These are phyloP conservation scores for Cenococcum geophilum DNA, from an alignment of 495 filamentous ascomycete genomes.

Conservation along the genomic window DNA sequence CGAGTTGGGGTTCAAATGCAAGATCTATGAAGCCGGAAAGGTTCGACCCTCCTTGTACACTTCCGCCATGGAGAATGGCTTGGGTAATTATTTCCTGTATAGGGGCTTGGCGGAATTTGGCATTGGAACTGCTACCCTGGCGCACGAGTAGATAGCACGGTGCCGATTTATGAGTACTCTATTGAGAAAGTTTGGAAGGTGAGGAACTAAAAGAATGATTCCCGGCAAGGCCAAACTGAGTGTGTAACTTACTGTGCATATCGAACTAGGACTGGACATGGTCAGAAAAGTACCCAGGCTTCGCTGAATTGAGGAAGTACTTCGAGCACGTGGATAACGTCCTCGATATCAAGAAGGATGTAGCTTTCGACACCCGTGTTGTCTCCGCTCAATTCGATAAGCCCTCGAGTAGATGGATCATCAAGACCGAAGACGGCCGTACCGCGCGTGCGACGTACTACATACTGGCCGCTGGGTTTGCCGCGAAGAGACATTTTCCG, in stretches of 20 bases:
- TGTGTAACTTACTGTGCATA: background rate
- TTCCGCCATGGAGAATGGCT: conserved; percentile 34
- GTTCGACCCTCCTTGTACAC: conserved; percentile 15
- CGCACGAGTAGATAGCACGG: conserved; percentile 47
- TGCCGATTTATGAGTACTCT: conserved; percentile 49
- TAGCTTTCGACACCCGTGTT: conserved; percentile 46
- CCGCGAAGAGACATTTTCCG: conserved; percentile 43
- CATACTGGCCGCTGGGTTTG: conserved; percentile 45
- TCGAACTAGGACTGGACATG: conserved; percentile 45
- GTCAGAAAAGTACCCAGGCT: conserved; percentile 47
- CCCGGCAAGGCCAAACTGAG: background rate
- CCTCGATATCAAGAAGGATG: conserved; percentile 47
- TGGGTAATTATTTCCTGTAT: background rate
- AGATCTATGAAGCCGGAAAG: conserved; percentile 43
- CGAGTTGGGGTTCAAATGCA: conserved; percentile 38
- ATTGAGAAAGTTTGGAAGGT: conserved; percentile 47
- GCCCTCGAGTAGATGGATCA: conserved; percentile 41
- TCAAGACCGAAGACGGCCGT: conserved; percentile 46
- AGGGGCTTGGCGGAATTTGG: conserved; percentile 47
- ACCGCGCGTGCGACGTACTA: conserved; percentile 44
- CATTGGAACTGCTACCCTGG: conserved; percentile 50
- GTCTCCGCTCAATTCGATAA: conserved; percentile 44
- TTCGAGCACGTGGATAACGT: conserved; percentile 51
- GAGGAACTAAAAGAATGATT: conserved; percentile 27
- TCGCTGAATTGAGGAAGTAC: conserved; percentile 48